Base-by-base conservation (phyloP, 257 asterid species). In the Fraxinus pennsylvanica region DNA sequence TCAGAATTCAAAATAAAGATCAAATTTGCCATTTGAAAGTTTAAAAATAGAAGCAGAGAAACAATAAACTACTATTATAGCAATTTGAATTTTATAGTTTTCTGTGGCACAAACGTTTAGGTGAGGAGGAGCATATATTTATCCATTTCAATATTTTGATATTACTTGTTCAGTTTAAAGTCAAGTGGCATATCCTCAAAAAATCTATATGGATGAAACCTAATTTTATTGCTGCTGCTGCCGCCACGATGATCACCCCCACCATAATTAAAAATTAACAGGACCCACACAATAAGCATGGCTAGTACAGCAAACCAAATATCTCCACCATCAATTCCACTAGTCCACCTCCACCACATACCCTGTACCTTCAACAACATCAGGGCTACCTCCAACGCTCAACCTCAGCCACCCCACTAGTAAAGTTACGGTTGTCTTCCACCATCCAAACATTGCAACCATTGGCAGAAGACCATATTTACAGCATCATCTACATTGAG, bases 1-100 rank as follows among this genome's bases (percentile, higher is more conserved):
- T 32, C 70, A 74, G 66, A 80, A 47, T 77, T 68, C 14, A 59
- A 73, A 45, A 69, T 36, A 38, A 67, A 66, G 71, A 45, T 71
- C 52, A 36, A 41, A 8, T 77, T 63, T 63, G 25, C 21, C 50
- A 33, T 76, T 30, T 69, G 61, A 78, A 39, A 33, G 72, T 80
- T 65, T 8, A 59, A 63, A 27, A 78, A 35, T 47, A 61, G 50
- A 36, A 74, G 78, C 50, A 43, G 72, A 69, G 70, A 59, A 72
- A 73, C 30, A 47, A 21, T 45, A 33, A 50, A 71, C 70, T 35
- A 13, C 47, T 27, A 27, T 50, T 68, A 15, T 57, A 6, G 47
- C 6, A 29, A 70, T 70, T 30, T 33, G 71, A 65, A 13, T 17
- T 19, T 45, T 75, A 76, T 57, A 74, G 66, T 70, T 38, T 32